These are phyloP conservation scores for Flagelloscypha sp. DNA, from an alignment of 768 basidiomycete genomes.

Conservation along the genomic window DNA sequence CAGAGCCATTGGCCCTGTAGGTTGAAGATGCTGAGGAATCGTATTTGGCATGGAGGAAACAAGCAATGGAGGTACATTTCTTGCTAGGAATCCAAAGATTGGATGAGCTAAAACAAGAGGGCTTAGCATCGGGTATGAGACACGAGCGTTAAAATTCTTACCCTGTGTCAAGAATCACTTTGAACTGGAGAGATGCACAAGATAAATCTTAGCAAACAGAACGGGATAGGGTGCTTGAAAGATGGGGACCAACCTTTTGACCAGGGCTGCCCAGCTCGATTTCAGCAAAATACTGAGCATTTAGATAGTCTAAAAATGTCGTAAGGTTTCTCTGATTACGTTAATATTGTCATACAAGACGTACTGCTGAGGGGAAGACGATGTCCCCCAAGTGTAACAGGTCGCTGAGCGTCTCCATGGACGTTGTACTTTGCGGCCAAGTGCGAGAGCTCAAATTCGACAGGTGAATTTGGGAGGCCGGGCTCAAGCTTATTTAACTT, in stretches of 20 bases:
- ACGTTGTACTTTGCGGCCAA: no score
- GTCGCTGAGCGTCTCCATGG: no score
- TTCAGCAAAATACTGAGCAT: slow-evolving; percentile 93
- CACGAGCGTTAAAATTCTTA: no score
- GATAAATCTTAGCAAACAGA: no score
- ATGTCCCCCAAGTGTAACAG: no score
- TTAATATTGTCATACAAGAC: slow-evolving; percentile 20
- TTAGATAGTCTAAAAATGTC: slow-evolving; percentile 74
- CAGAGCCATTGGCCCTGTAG: slow-evolving; percentile 83
- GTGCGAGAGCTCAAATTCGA: no score
- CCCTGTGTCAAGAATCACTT: slow-evolving; percentile 94
- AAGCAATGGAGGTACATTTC: slow-evolving; percentile 82
- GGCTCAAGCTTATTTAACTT: no score
- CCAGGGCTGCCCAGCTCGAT: slow-evolving; percentile 79
- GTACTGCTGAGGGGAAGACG: slow-evolving; percentile 81
- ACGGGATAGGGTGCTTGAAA: slow-evolving; percentile 2
- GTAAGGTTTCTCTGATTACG: slow-evolving; percentile 8
- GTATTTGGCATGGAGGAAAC: slow-evolving; percentile 92
- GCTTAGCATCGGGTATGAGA: no score
- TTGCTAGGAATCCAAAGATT: slow-evolving; percentile 91
- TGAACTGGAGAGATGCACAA: slow-evolving; percentile 75
- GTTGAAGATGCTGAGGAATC: slow-evolving; percentile 71
- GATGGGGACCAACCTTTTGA: slow-evolving; percentile 51
- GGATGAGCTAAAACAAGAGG: slow-evolving; percentile 52
- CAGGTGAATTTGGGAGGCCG: no score